A percentile compares a stretch with the other conserved stretches of the same genome.
Conservation (phyloP, 2,329 filamentous ascomycete species). For the Gnomoniopsis smithogilvyi region DNA sequence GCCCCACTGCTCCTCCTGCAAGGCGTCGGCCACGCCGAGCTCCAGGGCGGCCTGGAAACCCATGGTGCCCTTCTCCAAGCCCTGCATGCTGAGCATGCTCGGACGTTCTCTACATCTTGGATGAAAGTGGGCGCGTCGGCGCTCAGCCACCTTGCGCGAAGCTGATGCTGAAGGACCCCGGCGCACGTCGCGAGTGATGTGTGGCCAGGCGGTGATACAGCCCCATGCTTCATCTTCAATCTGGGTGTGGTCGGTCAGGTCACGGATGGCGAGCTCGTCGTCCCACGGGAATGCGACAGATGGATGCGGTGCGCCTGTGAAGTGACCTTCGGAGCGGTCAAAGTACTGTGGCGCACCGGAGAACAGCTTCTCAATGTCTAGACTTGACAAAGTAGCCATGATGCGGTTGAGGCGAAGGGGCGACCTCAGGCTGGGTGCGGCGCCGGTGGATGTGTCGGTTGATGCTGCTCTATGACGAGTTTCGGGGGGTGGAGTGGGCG, state of each 20-base stretch:
- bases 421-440: not conserved
- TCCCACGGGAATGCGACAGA: constrained; percentile 68
- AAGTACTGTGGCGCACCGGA: constrained; percentile 74
- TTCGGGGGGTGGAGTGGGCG: constrained; percentile 46
- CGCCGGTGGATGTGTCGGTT: not conserved
- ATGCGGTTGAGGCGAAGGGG: constrained; percentile 51
- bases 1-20: constrained; percentile 60
- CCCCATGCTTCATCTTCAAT: constrained; percentile 63
- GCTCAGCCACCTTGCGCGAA: constrained; percentile 39
- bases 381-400: constrained; percentile 56
- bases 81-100: constrained; percentile 71
- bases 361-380: constrained; percentile 67
- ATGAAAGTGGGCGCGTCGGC: constrained; percentile 54
- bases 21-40: constrained; percentile 59
- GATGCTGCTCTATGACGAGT: constrained; percentile 34
- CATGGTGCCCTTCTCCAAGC: constrained; percentile 67
- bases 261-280: constrained; percentile 55
- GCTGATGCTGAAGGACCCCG: constrained; percentile 39
- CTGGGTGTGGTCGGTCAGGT: constrained; percentile 62
- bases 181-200: constrained; percentile 51
- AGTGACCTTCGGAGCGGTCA: constrained; percentile 57
- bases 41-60: constrained; percentile 68
- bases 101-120: constrained; percentile 60
- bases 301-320: constrained; percentile 57
- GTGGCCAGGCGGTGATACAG: constrained; percentile 60